phyloP scores from a whole-genome alignment of 1,284 basidiomycete species.

The Paramarasmius palmivorus region DNA sequence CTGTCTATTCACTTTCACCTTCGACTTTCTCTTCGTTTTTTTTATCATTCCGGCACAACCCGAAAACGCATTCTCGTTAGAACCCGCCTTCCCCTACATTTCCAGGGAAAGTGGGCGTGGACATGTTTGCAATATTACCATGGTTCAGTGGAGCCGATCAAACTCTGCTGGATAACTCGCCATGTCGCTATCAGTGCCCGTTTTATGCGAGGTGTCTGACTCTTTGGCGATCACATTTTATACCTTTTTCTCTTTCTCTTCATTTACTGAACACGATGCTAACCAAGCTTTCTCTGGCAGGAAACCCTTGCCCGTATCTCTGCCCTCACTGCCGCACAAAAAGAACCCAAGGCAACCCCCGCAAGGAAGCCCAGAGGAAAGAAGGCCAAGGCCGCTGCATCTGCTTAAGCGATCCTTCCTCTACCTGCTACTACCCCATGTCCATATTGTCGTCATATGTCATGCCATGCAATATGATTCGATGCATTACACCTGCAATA shows the following conservation, averaged over 20 bases:
- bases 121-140: constrained; percentile 78
- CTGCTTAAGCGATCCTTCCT: neutral
- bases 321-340: constrained; percentile 70
- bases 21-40: constrained; percentile 15
- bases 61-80: constrained; percentile 65
- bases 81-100: constrained; percentile 63
- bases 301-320: constrained; percentile 82
- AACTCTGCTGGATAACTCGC: constrained; percentile 55
- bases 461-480: neutral
- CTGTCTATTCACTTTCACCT: constrained; percentile 16
- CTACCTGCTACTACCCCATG: neutral
- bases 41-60: constrained; percentile 16
- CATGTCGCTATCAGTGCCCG: constrained; percentile 76
- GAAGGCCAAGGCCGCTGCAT: constrained; percentile 44
- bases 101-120: constrained; percentile 81
- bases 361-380: constrained; percentile 77
- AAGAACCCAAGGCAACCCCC: constrained; percentile 71
- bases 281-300: constrained; percentile 41
- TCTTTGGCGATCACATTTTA: constrained; percentile 65
- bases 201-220: constrained; percentile 68
- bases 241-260: constrained; percentile 19
- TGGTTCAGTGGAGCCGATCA: constrained; percentile 56
- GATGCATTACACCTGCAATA: neutral
- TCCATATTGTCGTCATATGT: neutral
- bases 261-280: constrained; percentile 4